Conservation (phyloP, 768 basidiomycete genomes). For the Rhodosporidiobolus odoratus region DNA sequence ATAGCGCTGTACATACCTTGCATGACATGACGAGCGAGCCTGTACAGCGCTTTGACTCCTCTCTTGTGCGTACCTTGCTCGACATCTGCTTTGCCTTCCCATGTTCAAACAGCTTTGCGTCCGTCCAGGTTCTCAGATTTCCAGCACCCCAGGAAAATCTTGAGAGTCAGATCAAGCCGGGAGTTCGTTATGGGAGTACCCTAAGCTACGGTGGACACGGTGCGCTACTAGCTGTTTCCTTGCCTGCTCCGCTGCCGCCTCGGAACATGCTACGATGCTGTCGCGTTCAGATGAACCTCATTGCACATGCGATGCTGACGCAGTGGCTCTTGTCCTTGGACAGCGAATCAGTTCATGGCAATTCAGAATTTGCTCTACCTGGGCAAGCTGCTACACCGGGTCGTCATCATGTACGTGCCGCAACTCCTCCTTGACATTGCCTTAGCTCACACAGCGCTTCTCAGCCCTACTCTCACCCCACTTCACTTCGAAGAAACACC, state of each 20-base stretch:
- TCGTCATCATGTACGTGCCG: conserved; percentile 24
- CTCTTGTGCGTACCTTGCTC: neutral
- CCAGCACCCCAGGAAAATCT: conserved; percentile 15
- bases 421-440: neutral
- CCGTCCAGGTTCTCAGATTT: conserved; percentile 6
- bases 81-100: neutral
- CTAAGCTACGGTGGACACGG: conserved; percentile 35
- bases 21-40: neutral
- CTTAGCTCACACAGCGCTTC: too few relatives aligned
- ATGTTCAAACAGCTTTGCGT: too few relatives aligned
- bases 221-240: neutral
- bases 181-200: conserved; percentile 21
- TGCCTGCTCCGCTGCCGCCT: neutral
- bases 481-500: conserved; percentile 29
- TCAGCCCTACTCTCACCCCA: conserved; percentile 27
- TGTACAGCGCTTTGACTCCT: neutral
- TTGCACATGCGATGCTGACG: too few relatives aligned
- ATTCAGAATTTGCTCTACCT: conserved; percentile 34
- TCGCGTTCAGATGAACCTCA: too few relatives aligned
- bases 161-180: conserved; percentile 11
- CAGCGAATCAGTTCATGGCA: conserved; percentile 37
- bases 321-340: neutral
- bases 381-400: conserved; percentile 26
- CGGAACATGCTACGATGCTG: too few relatives aligned
- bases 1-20: neutral